Conservation (phyloP, 2,329 filamentous ascomycete species). For the Lasiodiplodia hormozganensis region DNA sequence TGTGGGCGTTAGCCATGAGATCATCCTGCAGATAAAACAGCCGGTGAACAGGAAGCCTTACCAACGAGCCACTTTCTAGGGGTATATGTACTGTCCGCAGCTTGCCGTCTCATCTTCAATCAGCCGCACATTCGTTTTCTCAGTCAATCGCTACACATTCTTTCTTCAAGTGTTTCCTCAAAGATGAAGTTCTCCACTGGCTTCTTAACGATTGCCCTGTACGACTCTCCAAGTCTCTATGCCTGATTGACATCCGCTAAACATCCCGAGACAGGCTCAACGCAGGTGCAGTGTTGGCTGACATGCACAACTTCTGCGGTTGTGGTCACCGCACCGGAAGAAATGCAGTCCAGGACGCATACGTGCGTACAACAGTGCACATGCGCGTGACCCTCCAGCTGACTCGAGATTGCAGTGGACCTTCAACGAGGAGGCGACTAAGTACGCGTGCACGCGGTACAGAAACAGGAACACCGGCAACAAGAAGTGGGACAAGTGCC, state of each 20-base stretch:
- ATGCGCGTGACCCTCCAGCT: background rate
- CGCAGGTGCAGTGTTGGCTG: background rate
- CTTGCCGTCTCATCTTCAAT: background rate
- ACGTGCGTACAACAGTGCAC: background rate
- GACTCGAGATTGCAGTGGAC: background rate
- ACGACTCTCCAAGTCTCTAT: background rate
- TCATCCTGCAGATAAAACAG: no score
- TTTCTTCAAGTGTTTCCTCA: background rate
- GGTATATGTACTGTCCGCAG: background rate
- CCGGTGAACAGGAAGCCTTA: no score
- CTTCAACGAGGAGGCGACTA: background rate
- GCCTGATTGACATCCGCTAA: background rate
- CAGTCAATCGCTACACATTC: background rate
- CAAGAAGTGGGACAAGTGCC: background rate
- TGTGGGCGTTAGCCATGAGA: no score
- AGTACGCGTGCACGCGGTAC: background rate
- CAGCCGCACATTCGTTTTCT: background rate
- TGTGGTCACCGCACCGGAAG: background rate
- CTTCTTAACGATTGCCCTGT: background rate
- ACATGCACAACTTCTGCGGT: background rate
- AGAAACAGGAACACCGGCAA: background rate
- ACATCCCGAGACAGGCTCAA: background rate
- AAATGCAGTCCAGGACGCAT: background rate
- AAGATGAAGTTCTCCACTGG: background rate
- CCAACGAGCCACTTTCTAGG: no score